Percentiles rank a stretch among this genome's conserved stretches.
phyloP scores from a whole-genome alignment of 495 filamentous ascomycete species.

The Xylaria scruposa region DNA sequence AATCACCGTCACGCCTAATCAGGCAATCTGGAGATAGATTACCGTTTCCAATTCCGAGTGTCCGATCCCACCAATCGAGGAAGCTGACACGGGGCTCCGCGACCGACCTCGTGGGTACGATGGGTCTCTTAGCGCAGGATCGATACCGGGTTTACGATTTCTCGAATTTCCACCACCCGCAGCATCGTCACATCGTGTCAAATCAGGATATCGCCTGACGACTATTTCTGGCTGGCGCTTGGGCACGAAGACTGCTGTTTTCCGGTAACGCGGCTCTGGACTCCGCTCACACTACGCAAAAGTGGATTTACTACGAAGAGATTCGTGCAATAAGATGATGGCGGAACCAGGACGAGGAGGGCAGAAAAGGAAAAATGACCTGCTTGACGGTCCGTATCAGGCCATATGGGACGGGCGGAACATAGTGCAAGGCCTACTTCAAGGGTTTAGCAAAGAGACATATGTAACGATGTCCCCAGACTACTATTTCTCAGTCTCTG shows the following conservation, averaged over 20 bases:
- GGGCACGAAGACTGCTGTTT: not conserved
- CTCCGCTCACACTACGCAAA: conserved; percentile 1
- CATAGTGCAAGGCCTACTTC: too few relatives aligned
- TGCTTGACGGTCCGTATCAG: not conserved
- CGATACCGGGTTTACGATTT: conserved; percentile 8
- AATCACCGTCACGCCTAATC: conserved; percentile 18
- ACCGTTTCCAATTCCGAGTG: conserved; percentile 9
- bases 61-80: conserved; percentile 24
- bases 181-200: conserved; percentile 17
- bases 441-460: too few relatives aligned
- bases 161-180: not conserved
- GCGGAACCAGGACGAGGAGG: not conserved
- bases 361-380: not conserved
- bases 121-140: conserved; percentile 5
- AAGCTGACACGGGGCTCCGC: not conserved
- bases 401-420: not conserved
- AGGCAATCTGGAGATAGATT: conserved; percentile 20
- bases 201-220: conserved; percentile 1
- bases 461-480: not conserved
- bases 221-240: not conserved
- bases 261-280: conserved; percentile 7
- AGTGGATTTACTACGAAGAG: not conserved
- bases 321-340: not conserved
- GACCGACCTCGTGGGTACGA: conserved; percentile 16
- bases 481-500: not conserved